Evolutionary conservation across 345 rosid genomes (phyloP).

Genomic region (Toxicodendron radicans): DNA sequence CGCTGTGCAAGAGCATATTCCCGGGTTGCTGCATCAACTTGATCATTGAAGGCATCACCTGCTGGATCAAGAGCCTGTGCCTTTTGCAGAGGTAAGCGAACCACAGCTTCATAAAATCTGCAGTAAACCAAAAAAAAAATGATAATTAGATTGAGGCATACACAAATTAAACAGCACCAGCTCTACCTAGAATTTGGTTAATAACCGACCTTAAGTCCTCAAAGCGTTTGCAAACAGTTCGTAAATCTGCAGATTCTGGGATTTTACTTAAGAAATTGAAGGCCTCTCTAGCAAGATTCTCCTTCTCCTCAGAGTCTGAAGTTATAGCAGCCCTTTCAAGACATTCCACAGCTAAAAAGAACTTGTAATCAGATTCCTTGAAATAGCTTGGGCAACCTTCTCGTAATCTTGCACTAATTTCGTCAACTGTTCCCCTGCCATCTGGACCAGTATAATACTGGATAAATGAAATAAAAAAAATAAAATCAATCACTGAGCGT

Average conservation of each 20-base stretch:
- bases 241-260: constrained; percentile 93
- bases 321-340: constrained; percentile 85
- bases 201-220: constrained; percentile 83
- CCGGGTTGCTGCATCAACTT: constrained; percentile 69
- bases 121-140: constrained; percentile 19
- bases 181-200: constrained; percentile 26
- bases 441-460: constrained; percentile 97
- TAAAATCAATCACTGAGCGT: constrained; percentile 14
- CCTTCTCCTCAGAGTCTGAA: constrained; percentile 68
- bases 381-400: constrained; percentile 98
- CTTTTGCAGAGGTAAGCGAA: constrained; percentile 88
- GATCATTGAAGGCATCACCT: constrained; percentile 91
- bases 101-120: constrained; percentile 99
- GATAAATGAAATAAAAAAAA: constrained; percentile 22
- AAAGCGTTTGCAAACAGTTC: constrained; percentile 92
- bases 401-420: constrained; percentile 71
- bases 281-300: constrained; percentile 87
- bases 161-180: constrained; percentile 2
- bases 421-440: constrained; percentile 99
- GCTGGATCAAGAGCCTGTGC: constrained; percentile 92
- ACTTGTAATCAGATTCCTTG: constrained; percentile 94
- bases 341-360: constrained; percentile 95
- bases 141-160: constrained; percentile 10
- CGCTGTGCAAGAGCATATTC: constrained; percentile 81
- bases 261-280: constrained; percentile 78